Evolutionary conservation across 2,329 filamentous ascomycete genomes (phyloP), one percentile per base, ranked within the genome.

Genomic region (Delphinella strobiligena): DNA sequence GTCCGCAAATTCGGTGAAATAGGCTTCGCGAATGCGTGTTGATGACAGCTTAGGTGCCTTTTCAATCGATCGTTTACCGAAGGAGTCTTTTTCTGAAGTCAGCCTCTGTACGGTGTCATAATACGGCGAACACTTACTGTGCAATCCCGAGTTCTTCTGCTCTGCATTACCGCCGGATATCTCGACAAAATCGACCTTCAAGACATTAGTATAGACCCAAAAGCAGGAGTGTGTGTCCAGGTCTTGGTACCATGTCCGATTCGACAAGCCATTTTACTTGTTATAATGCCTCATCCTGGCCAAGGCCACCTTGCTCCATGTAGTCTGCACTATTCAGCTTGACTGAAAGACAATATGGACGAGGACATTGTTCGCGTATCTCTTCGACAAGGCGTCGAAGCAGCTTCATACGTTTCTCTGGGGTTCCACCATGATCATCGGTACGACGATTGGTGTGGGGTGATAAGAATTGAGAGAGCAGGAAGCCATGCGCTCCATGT

Each of bases 141-240:
- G 49, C 12, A 27, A 12, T 12, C 22, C 22, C 22, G 22, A 27
- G 12, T 12, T 27, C 22, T 27, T 27, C 12, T 27, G 22, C 22
- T 27, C 22, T 12, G 22, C 22, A 27, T 27, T 71, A 0, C 80
- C 79, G 0, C 80, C 80, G 14, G 70, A 75, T 18, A 84, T 68
- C 55, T 85, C 79, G 2, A 84, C 58, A 47, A 82, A 82, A 55
- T 84, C 80, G 1, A 83, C 58, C n/a, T n/a, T n/a, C n/a, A n/a
- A n/a, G n/a, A n/a, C n/a, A n/a, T n/a, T n/a, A n/a, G n/a, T n/a
- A n/a, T n/a, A n/a, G n/a, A n/a, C n/a, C n/a, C n/a, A n/a, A n/a
- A n/a, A n/a, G n/a, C n/a, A n/a, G n/a, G n/a, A n/a, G n/a, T n/a
- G n/a, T n/a, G n/a, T n/a, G n/a, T n/a, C n/a, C n/a, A n/a, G n/a